Evolutionary conservation across 345 rosid species (phyloP).

Genomic region (Cardamine resedifolia): DNA sequence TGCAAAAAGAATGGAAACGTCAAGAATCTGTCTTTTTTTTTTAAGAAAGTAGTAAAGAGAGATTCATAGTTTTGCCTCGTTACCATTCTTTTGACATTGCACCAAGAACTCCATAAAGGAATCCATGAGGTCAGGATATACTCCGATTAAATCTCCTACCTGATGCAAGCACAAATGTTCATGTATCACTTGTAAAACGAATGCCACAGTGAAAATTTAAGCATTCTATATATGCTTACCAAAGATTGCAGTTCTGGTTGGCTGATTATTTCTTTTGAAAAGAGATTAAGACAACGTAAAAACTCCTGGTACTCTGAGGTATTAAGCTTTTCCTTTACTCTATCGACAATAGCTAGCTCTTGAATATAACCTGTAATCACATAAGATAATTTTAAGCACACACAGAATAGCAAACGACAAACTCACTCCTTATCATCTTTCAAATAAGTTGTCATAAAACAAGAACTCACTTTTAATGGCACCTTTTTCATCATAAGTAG

Average conservation of each 20-base stretch:
- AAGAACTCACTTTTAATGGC: slow-evolving; percentile 22
- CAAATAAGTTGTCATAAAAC: not conserved
- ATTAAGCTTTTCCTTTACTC: slow-evolving; percentile 70
- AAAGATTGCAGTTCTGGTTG: slow-evolving; percentile 66
- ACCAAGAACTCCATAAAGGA: slow-evolving; percentile 75
- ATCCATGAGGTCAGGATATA: slow-evolving; percentile 71
- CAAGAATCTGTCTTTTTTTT: slow-evolving; percentile 4
- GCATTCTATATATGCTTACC: slow-evolving; percentile 49
- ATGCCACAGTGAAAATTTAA: not conserved
- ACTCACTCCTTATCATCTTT: not conserved
- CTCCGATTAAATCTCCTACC: slow-evolving; percentile 74
- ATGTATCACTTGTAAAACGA: not conserved
- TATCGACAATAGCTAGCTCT: slow-evolving; percentile 71
- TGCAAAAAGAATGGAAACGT: slow-evolving; percentile 42
- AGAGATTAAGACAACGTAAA: slow-evolving; percentile 77
- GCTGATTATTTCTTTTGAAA: slow-evolving; percentile 70
- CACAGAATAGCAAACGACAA: not conserved
- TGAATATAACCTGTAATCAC: slow-evolving; percentile 55
- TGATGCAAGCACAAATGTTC: slow-evolving; percentile 38
- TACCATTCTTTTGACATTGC: slow-evolving; percentile 79
- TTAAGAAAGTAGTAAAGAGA: slow-evolving; percentile 10
- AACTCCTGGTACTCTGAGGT: slow-evolving; percentile 72
- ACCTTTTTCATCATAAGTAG: slow-evolving; percentile 56
- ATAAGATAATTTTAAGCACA: slow-evolving; percentile 22
- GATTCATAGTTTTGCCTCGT: slow-evolving; percentile 10